These are phyloP conservation scores for Fragilariopsis cylindrus DNA, from an alignment of 108 stramenopile species.

Conservation along the genomic window DNA sequence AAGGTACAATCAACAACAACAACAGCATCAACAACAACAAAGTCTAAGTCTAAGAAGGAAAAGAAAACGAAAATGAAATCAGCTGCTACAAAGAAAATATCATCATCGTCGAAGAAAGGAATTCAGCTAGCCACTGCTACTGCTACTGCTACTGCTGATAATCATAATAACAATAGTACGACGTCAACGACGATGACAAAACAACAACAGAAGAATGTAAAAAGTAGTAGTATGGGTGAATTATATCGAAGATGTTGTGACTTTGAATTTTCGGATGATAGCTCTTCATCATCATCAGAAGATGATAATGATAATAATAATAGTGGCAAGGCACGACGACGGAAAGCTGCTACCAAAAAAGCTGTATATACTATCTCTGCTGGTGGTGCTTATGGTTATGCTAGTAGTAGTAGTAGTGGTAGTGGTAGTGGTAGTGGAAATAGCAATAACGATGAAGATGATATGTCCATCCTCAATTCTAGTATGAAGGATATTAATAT, in stretches of 20 bases:
- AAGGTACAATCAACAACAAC: background rate
- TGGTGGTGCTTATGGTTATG: background rate
- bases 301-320: background rate
- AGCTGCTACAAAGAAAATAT: background rate
- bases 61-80: background rate
- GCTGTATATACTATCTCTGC: background rate
- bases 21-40: background rate
- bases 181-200: background rate
- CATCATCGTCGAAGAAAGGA: background rate
- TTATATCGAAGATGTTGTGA: constrained; percentile 7
- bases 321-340: background rate
- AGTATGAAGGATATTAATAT: constrained; percentile 2
- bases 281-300: constrained; percentile 7
- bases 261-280: background rate
- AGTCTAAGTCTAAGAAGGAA: background rate
- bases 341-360: too few species aligned
- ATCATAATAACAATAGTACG: background rate
- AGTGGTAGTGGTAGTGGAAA: background rate
- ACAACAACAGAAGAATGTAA: background rate
- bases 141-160: too few species aligned
- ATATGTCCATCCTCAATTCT: background rate
- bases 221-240: background rate
- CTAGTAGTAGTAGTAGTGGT: background rate
- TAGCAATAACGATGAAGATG: background rate
- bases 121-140: too few species aligned